Conservation (phyloP, 306 rosid species). For the Prunus mira region DNA sequence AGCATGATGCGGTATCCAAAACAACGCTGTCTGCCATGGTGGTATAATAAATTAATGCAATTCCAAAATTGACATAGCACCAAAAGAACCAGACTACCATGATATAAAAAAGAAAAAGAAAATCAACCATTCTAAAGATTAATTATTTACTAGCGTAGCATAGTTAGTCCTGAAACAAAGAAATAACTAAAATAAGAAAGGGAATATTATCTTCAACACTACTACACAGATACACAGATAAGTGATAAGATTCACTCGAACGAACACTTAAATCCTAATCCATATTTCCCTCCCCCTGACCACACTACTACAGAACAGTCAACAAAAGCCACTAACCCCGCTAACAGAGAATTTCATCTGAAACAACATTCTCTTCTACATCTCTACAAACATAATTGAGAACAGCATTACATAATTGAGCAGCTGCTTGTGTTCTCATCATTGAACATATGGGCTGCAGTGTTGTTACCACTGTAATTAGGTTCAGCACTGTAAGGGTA, state of each 20-base stretch:
- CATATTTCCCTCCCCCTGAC: neutral
- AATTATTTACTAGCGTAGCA: neutral
- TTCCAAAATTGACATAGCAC: neutral
- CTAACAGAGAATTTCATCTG: neutral
- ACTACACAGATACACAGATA: conserved; percentile 1
- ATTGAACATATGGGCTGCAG: conserved; percentile 74
- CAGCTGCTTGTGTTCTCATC: conserved; percentile 76
- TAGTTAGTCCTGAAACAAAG: neutral
- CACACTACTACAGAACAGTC: too few species aligned
- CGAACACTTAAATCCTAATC: neutral
- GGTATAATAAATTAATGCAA: too few species aligned
- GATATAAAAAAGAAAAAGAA: neutral
- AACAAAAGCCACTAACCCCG: neutral
- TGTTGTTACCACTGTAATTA: conserved; percentile 31
- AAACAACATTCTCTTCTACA: neutral
- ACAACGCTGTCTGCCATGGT: neutral
- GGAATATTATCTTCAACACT: neutral
- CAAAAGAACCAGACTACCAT: neutral
- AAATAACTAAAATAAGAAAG: neutral
- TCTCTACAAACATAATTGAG: neutral
- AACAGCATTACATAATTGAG: conserved; percentile 57
- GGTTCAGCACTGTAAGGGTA: conserved; percentile 33
- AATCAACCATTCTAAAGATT: neutral
- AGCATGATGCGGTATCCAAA: neutral
- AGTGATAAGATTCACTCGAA: conserved; percentile 4